Evolutionary conservation across 2,329 filamentous ascomycete species (phyloP).

Genomic region (Fusarium luffae): DNA sequence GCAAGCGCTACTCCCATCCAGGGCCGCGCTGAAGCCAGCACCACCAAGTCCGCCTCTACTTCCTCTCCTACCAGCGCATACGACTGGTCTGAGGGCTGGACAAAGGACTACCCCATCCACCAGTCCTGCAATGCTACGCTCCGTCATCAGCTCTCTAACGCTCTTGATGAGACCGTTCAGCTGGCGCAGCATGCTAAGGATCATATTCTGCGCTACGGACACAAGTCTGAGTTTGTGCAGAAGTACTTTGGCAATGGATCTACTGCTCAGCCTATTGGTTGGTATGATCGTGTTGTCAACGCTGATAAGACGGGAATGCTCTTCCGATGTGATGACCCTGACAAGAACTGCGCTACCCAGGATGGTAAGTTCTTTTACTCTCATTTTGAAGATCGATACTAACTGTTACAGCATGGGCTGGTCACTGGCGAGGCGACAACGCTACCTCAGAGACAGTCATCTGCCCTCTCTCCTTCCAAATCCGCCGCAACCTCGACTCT

Average conservation of each 20-base stretch:
- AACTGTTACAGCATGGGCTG: slow-evolving; percentile 65
- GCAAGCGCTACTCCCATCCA: slow-evolving; percentile 47
- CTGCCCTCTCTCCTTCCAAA: slow-evolving; percentile 70
- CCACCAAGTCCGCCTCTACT: slow-evolving; percentile 31
- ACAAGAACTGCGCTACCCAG: slow-evolving; percentile 69
- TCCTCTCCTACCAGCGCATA: slow-evolving; percentile 43
- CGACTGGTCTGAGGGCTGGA: slow-evolving; percentile 50
- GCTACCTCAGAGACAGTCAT: slow-evolving; percentile 76
- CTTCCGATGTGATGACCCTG: slow-evolving; percentile 76
- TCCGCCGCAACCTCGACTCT: slow-evolving; percentile 66
- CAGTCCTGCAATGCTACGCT: slow-evolving; percentile 73
- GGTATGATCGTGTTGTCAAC: slow-evolving; percentile 69
- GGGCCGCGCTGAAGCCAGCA: slow-evolving; percentile 40
- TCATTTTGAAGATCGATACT: fast-evolving
- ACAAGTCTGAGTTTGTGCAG: slow-evolving; percentile 66
- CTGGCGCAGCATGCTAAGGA: slow-evolving; percentile 71
- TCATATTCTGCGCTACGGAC: slow-evolving; percentile 68
- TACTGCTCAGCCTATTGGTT: slow-evolving; percentile 69
- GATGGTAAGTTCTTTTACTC: slow-evolving; percentile 48
- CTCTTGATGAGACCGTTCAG: slow-evolving; percentile 67
- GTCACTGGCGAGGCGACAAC: slow-evolving; percentile 75
- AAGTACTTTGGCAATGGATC: slow-evolving; percentile 75
- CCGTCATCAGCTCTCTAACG: slow-evolving; percentile 64
- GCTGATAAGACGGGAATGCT: slow-evolving; percentile 67
- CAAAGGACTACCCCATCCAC: slow-evolving; percentile 64